Percentiles rank a stretch among this genome's conserved stretches.
phyloP scores from a whole-genome alignment of 23 red algal species.

The Gracilaria gracilis region DNA sequence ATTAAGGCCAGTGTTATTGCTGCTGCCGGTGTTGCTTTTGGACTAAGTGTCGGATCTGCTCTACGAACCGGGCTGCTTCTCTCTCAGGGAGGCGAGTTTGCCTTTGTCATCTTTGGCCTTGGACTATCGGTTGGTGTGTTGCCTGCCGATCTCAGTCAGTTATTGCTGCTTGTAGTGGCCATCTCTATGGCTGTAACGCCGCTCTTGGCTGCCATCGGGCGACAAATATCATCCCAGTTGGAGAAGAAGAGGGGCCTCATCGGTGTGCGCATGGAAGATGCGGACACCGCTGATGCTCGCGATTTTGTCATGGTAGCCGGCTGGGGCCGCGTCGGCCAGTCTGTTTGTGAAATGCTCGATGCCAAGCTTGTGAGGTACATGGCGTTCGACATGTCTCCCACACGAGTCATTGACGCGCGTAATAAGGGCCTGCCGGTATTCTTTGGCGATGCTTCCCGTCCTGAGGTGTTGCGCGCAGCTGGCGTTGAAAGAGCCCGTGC shows the following conservation, averaged over 20 bases:
- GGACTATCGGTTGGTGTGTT: slow-evolving; percentile 83
- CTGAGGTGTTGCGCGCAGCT: slow-evolving; percentile 90
- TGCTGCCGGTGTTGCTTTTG: slow-evolving; percentile 72
- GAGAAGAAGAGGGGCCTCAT: slow-evolving; percentile 92
- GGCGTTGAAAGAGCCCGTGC: slow-evolving; percentile 89
- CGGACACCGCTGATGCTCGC: slow-evolving; percentile 81
- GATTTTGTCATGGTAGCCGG: slow-evolving; percentile 99
- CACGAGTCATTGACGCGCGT: slow-evolving; percentile 93
- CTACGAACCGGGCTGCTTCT: slow-evolving; percentile 92
- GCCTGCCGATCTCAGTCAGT: slow-evolving; percentile 75
- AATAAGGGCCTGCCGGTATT: slow-evolving; percentile 94
- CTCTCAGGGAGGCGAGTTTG: slow-evolving; percentile 99
- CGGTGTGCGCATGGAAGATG: slow-evolving; percentile 88
- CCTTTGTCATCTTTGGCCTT: slow-evolving; percentile 96
- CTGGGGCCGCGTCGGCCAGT: slow-evolving; percentile 95
- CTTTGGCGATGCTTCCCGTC: slow-evolving; percentile 95
- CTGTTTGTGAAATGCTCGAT: slow-evolving; percentile 97
- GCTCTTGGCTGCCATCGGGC: slow-evolving; percentile 77
- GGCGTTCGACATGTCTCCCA: slow-evolving; percentile 96
- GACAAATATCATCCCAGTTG: slow-evolving; percentile 70
- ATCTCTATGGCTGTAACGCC: slow-evolving; percentile 95
- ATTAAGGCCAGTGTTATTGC: slow-evolving; percentile 93
- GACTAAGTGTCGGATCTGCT: slow-evolving; percentile 84
- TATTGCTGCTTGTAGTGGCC: slow-evolving; percentile 90
- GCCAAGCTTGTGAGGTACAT: slow-evolving; percentile 90